Percentiles rank a stretch among this genome's conserved stretches.
phyloP scores from a whole-genome alignment of 106 monocot genomes.

The Iris macrosiphon region DNA sequence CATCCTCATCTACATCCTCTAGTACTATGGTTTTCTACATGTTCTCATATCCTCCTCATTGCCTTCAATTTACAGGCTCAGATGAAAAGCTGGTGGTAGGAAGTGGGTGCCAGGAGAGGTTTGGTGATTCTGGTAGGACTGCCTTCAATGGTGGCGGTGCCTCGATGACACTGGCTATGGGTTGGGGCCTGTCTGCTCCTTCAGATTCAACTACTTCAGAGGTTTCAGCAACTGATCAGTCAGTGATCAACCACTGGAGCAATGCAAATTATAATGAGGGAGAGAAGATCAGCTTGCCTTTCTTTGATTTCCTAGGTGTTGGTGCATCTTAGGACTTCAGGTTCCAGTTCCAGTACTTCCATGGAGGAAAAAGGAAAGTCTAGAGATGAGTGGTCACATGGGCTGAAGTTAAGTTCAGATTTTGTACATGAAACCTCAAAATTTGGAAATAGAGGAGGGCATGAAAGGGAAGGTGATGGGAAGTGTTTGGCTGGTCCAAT shows the following conservation, averaged over 20 bases:
- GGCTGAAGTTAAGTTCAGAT: too few relatives aligned
- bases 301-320: constrained; percentile 80
- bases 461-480: too few relatives aligned
- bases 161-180: constrained; percentile 2
- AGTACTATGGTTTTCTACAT: neutral
- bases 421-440: too few relatives aligned
- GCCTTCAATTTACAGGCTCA: neutral
- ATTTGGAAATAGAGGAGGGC: too few relatives aligned
- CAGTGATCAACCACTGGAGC: neutral
- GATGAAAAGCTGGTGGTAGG: constrained; percentile 1
- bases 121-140: neutral
- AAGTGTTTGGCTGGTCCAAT: too few relatives aligned
- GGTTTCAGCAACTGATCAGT: constrained; percentile 4
- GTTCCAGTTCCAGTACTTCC: too few relatives aligned
- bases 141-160: neutral
- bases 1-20: too few relatives aligned
- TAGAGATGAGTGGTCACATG: too few relatives aligned
- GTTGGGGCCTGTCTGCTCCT: neutral
- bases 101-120: neutral
- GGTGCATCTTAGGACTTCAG: constrained; percentile 46
- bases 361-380: too few relatives aligned
- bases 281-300: constrained; percentile 29
- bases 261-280: constrained; percentile 7
- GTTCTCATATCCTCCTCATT: neutral
- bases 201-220: constrained; percentile 22